phyloP scores from a whole-genome alignment of 371 early-diverging fungal species.

The Mucor sp. region DNA sequence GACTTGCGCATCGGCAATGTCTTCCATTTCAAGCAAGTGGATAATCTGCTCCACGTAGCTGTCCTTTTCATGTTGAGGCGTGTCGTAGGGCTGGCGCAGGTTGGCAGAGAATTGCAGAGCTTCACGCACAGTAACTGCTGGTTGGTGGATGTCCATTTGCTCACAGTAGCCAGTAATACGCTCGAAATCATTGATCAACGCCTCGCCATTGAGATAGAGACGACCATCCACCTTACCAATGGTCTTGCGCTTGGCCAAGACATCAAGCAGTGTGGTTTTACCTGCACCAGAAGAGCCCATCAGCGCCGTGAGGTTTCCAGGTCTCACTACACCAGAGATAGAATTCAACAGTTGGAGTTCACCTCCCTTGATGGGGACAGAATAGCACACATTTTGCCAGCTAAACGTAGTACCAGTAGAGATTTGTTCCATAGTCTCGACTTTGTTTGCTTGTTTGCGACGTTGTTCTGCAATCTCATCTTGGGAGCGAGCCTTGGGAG shows the following conservation, averaged over 20 bases:
- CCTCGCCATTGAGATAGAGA: constrained; percentile 61
- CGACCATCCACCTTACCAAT: constrained; percentile 73
- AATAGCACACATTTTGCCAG: constrained; percentile 59
- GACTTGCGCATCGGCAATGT: constrained; percentile 52
- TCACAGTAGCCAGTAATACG: constrained; percentile 74
- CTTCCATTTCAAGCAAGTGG: constrained; percentile 57
- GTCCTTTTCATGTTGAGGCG: constrained; percentile 54
- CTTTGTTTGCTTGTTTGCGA: constrained; percentile 8
- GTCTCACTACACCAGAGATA: constrained; percentile 54
- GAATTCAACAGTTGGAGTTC: constrained; percentile 52
- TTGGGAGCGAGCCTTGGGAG: constrained; percentile 21
- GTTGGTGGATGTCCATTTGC: constrained; percentile 80
- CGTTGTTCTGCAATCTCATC: constrained; percentile 6
- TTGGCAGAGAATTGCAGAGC: constrained; percentile 68
- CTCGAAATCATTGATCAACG: constrained; percentile 58
- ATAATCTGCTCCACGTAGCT: constrained; percentile 67
- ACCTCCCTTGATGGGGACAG: constrained; percentile 58
- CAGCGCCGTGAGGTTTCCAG: constrained; percentile 73
- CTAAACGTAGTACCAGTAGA: constrained; percentile 53
- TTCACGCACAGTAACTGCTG: constrained; percentile 62
- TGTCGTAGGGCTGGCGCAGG: constrained; percentile 58
- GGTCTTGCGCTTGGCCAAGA: constrained; percentile 78
- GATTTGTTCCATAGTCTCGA: constrained; percentile 35
- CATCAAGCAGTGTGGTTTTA: constrained; percentile 87
- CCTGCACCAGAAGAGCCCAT: constrained; percentile 90